phyloP scores from a whole-genome alignment of 441 rosid genomes.

The Populus hybrid region DNA sequence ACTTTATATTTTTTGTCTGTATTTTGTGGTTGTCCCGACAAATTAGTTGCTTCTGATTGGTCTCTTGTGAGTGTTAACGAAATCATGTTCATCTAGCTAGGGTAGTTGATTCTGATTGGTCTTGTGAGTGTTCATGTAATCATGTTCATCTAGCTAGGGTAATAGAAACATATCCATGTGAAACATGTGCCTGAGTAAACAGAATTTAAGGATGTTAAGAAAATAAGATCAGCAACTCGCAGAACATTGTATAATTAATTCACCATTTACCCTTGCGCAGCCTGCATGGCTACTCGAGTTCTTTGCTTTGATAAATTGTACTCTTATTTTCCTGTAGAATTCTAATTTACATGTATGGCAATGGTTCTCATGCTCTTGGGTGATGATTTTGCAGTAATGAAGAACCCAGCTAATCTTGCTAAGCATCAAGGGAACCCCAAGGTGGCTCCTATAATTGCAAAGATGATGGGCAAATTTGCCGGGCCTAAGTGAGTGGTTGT shows the following conservation, averaged over 20 bases:
- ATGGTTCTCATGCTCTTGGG: background rate
- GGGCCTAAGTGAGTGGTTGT: conserved; percentile 51
- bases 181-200: background rate
- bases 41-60: background rate
- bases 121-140: background rate
- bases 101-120: background rate
- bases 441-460: conserved; percentile 87
- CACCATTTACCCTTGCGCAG: background rate
- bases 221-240: background rate
- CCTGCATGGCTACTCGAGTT: background rate
- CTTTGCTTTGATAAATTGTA: background rate
- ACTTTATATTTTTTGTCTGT: background rate
- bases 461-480: conserved; percentile 85
- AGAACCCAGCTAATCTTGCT: conserved; percentile 82
- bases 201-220: background rate
- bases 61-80: background rate
- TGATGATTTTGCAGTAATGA: conserved; percentile 67
- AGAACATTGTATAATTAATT: background rate
- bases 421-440: conserved; percentile 91
- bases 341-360: background rate
- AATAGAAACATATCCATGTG: background rate
- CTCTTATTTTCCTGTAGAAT: background rate
- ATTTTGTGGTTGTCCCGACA: background rate
- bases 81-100: background rate
- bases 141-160: background rate